Evolutionary conservation across 768 basidiomycete genomes (phyloP).

Genomic region (Mycena epipterygia): DNA sequence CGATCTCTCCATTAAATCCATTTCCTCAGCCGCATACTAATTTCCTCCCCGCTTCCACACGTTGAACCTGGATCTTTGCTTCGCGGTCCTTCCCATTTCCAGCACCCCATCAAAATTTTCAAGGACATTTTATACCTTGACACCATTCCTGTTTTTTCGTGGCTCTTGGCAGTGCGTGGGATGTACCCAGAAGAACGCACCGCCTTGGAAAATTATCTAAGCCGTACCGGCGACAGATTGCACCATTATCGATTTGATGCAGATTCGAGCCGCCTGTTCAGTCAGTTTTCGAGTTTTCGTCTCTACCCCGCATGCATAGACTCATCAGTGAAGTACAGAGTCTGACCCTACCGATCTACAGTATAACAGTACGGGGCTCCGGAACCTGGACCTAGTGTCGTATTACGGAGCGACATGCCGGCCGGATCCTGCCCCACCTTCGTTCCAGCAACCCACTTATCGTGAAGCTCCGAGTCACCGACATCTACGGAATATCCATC

Average conservation of each 20-base stretch:
- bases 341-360: not conserved
- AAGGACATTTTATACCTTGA: not conserved
- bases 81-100: no score
- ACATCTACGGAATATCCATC: not conserved
- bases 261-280: not conserved
- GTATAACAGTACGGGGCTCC: constrained; percentile 2
- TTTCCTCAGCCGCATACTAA: not conserved
- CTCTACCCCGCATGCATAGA: not conserved
- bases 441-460: not conserved
- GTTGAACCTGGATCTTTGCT: not conserved
- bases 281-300: not conserved
- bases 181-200: not conserved
- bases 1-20: not conserved
- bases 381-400: not conserved
- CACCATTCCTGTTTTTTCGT: not conserved
- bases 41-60: not conserved
- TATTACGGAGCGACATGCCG: not conserved
- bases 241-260: not conserved
- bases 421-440: not conserved
- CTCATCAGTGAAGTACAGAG: not conserved
- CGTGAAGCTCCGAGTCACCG: not conserved
- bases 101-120: constrained; percentile 6
- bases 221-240: not conserved
- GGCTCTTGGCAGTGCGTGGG: constrained; percentile 10
- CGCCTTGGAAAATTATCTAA: not conserved